A percentile compares a stretch with the other conserved stretches of the same genome.
Evolutionary conservation across 1,139 yeast species (phyloP).

Genomic region (Kodamaea fungicola): DNA sequence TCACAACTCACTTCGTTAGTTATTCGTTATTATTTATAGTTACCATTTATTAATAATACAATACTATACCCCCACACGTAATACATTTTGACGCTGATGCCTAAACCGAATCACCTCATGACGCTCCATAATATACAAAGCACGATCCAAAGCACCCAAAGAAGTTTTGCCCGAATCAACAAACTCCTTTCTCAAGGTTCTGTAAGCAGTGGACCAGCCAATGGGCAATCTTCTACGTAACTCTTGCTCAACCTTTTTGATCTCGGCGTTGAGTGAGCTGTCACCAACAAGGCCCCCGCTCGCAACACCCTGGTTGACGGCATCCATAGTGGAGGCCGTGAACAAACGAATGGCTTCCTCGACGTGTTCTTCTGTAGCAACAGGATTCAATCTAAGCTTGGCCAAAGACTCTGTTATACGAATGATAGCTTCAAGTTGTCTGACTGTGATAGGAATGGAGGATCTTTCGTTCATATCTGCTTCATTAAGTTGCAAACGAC

Average conservation of each 20-base stretch:
- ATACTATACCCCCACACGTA: slow-evolving; percentile 69
- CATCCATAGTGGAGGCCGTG: slow-evolving; percentile 97
- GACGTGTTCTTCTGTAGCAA: slow-evolving; percentile 86
- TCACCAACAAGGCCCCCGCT: slow-evolving; percentile 41
- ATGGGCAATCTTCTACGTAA: slow-evolving; percentile 88
- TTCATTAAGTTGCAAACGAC: slow-evolving; percentile 79
- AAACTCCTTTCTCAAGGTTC: slow-evolving; percentile 79
- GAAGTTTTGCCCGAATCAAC: slow-evolving; percentile 68
- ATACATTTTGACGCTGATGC: slow-evolving; percentile 82
- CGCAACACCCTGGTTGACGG: slow-evolving; percentile 79
- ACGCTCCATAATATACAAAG: slow-evolving; percentile 76
- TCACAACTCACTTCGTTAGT: too few species aligned
- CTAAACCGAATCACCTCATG: slow-evolving; percentile 85
- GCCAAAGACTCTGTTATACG: slow-evolving; percentile 96
- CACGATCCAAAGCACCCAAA: slow-evolving; percentile 77
- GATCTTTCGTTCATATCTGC: slow-evolving; percentile 83
- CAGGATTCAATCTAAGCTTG: slow-evolving; percentile 75
- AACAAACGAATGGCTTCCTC: slow-evolving; percentile 93
- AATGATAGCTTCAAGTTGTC: slow-evolving; percentile 95
- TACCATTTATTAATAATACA: slow-evolving; percentile 7
- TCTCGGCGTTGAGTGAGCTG: slow-evolving; percentile 61
- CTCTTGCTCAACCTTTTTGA: slow-evolving; percentile 76
- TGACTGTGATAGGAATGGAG: slow-evolving; percentile 93
- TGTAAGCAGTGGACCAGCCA: slow-evolving; percentile 93
- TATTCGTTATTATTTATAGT: too few species aligned